A percentile compares a stretch with the other conserved stretches of the same genome.
Evolutionary conservation across 257 asterid species (phyloP).

Genomic region (Cinchona pubescens): DNA sequence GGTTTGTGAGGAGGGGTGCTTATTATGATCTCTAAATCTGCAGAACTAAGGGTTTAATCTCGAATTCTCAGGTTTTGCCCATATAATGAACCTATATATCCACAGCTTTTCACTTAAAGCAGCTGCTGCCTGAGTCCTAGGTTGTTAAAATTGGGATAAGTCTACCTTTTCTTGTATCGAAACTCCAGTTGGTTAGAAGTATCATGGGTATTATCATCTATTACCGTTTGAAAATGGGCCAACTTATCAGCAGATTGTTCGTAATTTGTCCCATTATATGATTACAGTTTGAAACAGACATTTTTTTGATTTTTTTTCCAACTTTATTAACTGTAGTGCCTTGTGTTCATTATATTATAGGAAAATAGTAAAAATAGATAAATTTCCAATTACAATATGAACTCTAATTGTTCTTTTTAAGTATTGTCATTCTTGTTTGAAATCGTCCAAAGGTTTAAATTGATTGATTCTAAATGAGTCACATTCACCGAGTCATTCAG

Average conservation of each 20-base stretch:
- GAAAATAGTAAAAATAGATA: background rate
- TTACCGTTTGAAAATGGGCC: background rate
- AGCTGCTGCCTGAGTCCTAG: slow-evolving; percentile 7
- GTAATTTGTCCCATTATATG: background rate
- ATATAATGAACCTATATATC: too few relatives aligned
- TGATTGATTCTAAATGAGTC: too few relatives aligned
- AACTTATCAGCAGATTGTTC: slow-evolving; percentile 6
- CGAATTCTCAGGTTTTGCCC: background rate
- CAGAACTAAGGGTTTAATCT: background rate
- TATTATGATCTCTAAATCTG: background rate
- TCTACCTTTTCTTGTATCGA: background rate
- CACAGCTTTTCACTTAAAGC: too few relatives aligned
- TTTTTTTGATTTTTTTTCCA: too few relatives aligned
- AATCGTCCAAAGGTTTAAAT: too few relatives aligned
- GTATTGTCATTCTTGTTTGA: too few relatives aligned
- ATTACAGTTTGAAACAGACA: background rate
- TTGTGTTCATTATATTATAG: background rate
- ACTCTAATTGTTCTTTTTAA: background rate
- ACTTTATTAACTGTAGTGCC: background rate
- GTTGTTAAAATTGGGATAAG: background rate
- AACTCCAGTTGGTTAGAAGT: background rate
- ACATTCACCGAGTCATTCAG: too few relatives aligned
- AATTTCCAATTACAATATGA: background rate
- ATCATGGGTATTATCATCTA: background rate
- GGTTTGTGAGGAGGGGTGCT: too few relatives aligned